Evolutionary conservation across 345 rosid genomes (phyloP), one percentile per base, ranked within the genome.

Genomic region (Salix arbutifolia): DNA sequence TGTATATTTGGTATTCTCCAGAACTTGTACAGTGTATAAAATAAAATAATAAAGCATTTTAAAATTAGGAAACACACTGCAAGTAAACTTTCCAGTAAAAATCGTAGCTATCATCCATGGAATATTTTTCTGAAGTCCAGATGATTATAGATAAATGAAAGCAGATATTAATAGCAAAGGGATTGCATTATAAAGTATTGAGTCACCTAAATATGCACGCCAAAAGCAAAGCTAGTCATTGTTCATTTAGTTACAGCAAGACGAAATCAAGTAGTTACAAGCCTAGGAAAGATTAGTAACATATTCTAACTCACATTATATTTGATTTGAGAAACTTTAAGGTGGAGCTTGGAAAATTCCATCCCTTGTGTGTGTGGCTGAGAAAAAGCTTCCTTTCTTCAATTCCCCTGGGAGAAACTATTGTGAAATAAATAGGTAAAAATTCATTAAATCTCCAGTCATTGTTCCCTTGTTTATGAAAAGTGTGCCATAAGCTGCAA

Each of bases 321-420:
- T 58, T 58, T 4, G 28, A 58, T 58, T 12, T 33, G 52, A 65
- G 73, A 67, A 23, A n/a, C 40, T 52, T 42, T 13, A 16, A 23
- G 62, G 65, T 67, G 72, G 71, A 76, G 77, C 61, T 67, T 66
- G 21, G 23, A 42, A 12, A 75, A 37, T 71, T 70, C 61, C 62
- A 72, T 56, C 61, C 79, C 74, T 69, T 48, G 67, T 44, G 70
- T 53, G 70, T 26, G 28, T 37, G n/a, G 71, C 70, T 44, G 69
- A 60, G 31, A 30, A 46, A 74, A 71, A 52, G 4, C 18, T 62
- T 26, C 12, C n/a, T 62, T 68, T 5, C n/a, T 66, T 30, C 42
- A 8, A 28, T 33, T 19, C 13, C 46, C 6, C 5, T 0, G 23
- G 69, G 23, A 10, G 69, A 1, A 11, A 30, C 44, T 16, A 66